Conservation (phyloP, 768 basidiomycete genomes). For the Calocera cornea region DNA sequence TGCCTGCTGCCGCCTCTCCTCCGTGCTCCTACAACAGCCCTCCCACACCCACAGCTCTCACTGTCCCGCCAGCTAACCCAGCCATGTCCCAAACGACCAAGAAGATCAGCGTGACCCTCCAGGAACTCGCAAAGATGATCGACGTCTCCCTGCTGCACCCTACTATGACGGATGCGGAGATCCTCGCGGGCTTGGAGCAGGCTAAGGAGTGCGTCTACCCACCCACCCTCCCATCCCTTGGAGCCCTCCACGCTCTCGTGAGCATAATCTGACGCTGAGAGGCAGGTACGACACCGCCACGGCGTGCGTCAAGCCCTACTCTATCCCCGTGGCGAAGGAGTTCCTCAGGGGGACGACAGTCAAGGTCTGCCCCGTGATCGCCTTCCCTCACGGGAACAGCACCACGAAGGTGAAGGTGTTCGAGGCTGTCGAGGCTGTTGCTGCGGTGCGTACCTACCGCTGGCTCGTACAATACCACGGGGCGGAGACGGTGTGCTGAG, state of each 20-base stretch:
- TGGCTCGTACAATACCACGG: not conserved
- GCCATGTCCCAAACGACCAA: not conserved
- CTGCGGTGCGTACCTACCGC: not conserved
- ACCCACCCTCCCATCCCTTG: too few relatives aligned
- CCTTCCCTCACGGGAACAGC: slow-evolving; percentile 14
- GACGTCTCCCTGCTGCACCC: slow-evolving; percentile 16
- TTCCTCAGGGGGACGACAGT: slow-evolving; percentile 11
- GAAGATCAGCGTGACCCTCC: slow-evolving; percentile 6
- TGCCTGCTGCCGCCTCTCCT: too few relatives aligned
- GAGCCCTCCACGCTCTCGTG: too few relatives aligned
- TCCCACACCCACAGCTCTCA: not conserved
- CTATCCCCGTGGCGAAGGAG: slow-evolving; percentile 11
- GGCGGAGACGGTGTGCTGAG: too few relatives aligned
- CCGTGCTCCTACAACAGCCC: not conserved
- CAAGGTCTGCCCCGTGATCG: slow-evolving; percentile 14
- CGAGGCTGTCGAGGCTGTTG: slow-evolving; percentile 12
- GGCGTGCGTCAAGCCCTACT: slow-evolving; percentile 16
- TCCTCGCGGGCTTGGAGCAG: slow-evolving; percentile 9
- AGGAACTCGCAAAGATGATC: slow-evolving; percentile 13
- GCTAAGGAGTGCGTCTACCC: slow-evolving; percentile 7
- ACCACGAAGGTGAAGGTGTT: slow-evolving; percentile 14
- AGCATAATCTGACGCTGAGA: not conserved
- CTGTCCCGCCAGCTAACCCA: not conserved
- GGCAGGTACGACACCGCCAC: slow-evolving; percentile 11
- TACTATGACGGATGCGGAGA: slow-evolving; percentile 15